Conservation (phyloP, 2,329 filamentous ascomycete genomes). For the Fusarium sp. region DNA sequence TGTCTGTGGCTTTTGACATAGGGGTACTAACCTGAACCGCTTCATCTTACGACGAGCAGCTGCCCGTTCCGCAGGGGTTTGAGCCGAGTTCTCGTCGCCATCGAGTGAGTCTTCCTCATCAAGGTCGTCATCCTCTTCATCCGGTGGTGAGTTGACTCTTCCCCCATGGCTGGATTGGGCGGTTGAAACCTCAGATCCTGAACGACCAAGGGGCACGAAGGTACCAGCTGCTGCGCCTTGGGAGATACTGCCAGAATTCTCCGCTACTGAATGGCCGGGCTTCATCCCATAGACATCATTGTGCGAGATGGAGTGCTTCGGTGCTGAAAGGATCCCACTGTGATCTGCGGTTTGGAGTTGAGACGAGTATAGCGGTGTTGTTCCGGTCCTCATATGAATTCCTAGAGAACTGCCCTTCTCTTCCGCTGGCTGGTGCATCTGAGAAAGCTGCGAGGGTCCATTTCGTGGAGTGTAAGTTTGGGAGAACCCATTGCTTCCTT, state of each 20-base stretch:
- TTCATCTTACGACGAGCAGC: conserved; percentile 77
- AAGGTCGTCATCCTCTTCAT: conserved; percentile 62
- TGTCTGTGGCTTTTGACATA: neutral
- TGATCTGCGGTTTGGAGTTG: conserved; percentile 11
- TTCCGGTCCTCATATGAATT: conserved; percentile 72
- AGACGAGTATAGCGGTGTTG: conserved; percentile 16
- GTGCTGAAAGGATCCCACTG: conserved; percentile 9
- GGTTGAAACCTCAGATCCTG: conserved; percentile 50
- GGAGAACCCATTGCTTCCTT: conserved; percentile 59
- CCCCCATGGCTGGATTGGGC: conserved; percentile 55
- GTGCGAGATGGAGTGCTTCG: conserved; percentile 9
- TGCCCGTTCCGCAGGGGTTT: conserved; percentile 67
- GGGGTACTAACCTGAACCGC: conserved; percentile 74
- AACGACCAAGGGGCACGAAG: conserved; percentile 48
- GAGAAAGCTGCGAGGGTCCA: conserved; percentile 40
- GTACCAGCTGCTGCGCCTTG: conserved; percentile 2
- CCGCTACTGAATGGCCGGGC: conserved; percentile 2
- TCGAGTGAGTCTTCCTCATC: conserved; percentile 71
- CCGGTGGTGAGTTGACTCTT: conserved; percentile 54
- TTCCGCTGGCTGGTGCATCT: conserved; percentile 50
- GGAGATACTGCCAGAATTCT: neutral
- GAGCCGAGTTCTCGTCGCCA: conserved; percentile 53
- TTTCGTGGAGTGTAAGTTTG: conserved; percentile 59
- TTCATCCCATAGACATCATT: conserved; percentile 22
- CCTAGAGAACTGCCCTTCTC: conserved; percentile 63